Conservation (phyloP, 2,329 filamentous ascomycete genomes). For the Aspergillus oerlinghausenensis region DNA sequence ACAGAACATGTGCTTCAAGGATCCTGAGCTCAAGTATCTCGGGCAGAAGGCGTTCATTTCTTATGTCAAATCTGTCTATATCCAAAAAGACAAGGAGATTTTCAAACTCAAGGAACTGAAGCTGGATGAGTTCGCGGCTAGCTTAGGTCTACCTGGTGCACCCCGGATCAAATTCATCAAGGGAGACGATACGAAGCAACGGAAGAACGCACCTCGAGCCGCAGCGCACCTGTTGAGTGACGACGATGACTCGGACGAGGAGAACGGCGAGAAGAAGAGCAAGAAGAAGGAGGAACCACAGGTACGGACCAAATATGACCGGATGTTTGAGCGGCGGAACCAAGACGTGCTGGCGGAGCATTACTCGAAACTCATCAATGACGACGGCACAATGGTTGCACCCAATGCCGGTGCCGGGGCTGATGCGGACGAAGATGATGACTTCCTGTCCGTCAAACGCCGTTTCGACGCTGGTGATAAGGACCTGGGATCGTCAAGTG, state of each 20-base stretch:
- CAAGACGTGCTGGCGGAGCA: conserved; percentile 93
- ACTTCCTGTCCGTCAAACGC: conserved; percentile 86
- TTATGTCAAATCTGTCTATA: conserved; percentile 76
- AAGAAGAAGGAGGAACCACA: conserved; percentile 59
- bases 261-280: conserved; percentile 44
- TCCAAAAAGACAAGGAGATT: conserved; percentile 87
- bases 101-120: conserved; percentile 82
- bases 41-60: conserved; percentile 94
- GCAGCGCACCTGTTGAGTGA: conserved; percentile 58
- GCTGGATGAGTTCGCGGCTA: conserved; percentile 78
- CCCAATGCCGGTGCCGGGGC: conserved; percentile 38
- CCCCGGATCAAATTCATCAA: conserved; percentile 92
- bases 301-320: conserved; percentile 90
- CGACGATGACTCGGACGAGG: conserved; percentile 48
- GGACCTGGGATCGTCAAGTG: conserved; percentile 39
- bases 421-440: conserved; percentile 64
- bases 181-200: conserved; percentile 77
- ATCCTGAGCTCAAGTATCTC: conserved; percentile 87
- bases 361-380: conserved; percentile 77
- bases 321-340: conserved; percentile 96
- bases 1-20: conserved; percentile 94
- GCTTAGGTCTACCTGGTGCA: conserved; percentile 81
- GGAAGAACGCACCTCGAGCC: conserved; percentile 79
- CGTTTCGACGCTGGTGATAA: conserved; percentile 70
- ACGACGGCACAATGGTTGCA: conserved; percentile 47